Percentiles rank a stretch among this genome's conserved stretches.
Evolutionary conservation across 352 stramenopile genomes (phyloP).

Genomic region (Phytophthora tubulina): DNA sequence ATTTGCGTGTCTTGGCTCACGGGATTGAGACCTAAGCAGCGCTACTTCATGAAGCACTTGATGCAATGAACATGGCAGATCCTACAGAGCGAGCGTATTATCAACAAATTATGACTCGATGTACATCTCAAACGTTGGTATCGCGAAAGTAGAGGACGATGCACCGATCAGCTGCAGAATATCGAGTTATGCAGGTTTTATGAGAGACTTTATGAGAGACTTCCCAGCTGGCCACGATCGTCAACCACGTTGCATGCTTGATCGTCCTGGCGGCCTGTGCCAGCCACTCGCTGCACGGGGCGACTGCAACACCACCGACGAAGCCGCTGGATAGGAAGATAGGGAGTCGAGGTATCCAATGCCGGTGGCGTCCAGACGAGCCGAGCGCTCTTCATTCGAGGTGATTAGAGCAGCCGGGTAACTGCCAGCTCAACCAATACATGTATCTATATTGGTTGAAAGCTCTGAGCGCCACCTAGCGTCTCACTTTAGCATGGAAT

Average conservation of each 20-base stretch:
- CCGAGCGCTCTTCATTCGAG: conserved; percentile 5
- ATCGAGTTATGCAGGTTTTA: conserved; percentile 28
- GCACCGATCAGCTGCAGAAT: conserved; percentile 4
- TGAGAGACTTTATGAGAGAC: conserved; percentile 38
- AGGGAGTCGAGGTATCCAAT: conserved; percentile 23
- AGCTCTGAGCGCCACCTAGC: not conserved
- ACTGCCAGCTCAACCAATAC: not conserved
- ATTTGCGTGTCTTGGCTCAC: conserved; percentile 3
- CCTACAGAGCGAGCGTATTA: not conserved
- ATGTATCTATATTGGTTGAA: too few relatives aligned
- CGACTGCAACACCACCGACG: not conserved
- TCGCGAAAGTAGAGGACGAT: not conserved
- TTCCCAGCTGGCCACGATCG: conserved; percentile 30
- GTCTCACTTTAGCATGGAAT: not conserved
- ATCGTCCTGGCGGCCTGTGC: conserved; percentile 9
- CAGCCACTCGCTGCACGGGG: conserved; percentile 23
- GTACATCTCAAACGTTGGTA: not conserved
- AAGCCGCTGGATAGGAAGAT: conserved; percentile 14
- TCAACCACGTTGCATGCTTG: conserved; percentile 17
- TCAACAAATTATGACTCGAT: not conserved
- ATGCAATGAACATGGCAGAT: not conserved
- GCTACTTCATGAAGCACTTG: not conserved
- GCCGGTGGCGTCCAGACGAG: conserved; percentile 8
- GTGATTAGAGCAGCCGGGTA: not conserved
- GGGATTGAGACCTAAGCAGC: not conserved